phyloP scores from a whole-genome alignment of 805 yeast genomes.

The Myxozyma vanderwaltii region DNA sequence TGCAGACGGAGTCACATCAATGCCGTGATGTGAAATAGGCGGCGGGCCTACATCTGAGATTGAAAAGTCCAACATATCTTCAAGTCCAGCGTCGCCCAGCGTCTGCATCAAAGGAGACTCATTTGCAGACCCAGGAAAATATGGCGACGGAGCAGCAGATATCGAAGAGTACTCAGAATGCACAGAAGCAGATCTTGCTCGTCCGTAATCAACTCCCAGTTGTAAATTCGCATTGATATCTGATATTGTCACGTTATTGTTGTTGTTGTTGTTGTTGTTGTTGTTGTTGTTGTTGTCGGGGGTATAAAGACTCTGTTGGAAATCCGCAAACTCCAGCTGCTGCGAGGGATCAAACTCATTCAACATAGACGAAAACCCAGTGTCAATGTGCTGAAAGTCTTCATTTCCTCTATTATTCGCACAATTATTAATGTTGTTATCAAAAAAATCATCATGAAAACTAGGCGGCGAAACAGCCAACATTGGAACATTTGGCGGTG shows the following conservation, averaged over 20 bases:
- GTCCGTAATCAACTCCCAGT: neutral
- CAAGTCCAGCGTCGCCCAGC: constrained; percentile 14
- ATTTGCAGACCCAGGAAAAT: neutral
- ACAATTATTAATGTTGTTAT: too few relatives aligned
- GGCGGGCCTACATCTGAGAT: constrained; percentile 11
- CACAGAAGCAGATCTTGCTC: constrained; percentile 22
- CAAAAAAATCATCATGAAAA: neutral
- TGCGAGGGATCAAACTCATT: neutral
- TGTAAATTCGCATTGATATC: neutral
- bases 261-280: neutral
- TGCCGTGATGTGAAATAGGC: neutral
- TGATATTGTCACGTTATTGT: neutral
- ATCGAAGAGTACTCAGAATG: constrained; percentile 28
- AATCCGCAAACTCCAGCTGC: neutral
- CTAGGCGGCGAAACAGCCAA: constrained; percentile 3
- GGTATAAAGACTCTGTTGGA: neutral
- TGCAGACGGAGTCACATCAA: neutral
- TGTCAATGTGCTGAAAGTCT: neutral
- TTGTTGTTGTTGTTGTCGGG: too few relatives aligned
- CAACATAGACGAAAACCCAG: too few relatives aligned
- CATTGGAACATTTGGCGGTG: constrained; percentile 3
- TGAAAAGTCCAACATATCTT: constrained; percentile 19
- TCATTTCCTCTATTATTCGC: too few relatives aligned
- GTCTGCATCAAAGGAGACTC: constrained; percentile 19
- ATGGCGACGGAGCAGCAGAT: constrained; percentile 16